A percentile compares a stretch with the other conserved stretches of the same genome.
phyloP scores from a whole-genome alignment of 768 basidiomycete species.

The Epithele typhae region DNA sequence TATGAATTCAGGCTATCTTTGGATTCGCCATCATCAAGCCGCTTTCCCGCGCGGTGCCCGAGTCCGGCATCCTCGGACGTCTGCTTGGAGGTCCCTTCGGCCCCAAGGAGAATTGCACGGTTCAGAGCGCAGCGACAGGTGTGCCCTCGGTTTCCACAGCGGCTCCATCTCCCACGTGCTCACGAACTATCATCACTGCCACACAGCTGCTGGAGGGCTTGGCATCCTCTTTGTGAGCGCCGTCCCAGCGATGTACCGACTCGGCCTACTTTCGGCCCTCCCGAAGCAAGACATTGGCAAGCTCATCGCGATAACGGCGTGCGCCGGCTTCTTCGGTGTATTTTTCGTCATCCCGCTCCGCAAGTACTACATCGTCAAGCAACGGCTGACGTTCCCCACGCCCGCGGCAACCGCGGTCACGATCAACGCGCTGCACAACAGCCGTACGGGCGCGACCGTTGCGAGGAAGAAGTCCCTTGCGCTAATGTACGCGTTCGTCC shows the following conservation, averaged over 20 bases:
- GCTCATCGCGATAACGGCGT: constrained; percentile 52
- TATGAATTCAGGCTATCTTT: constrained; percentile 39
- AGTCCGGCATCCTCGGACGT: constrained; percentile 38
- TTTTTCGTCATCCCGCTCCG: constrained; percentile 65
- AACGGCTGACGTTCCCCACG: constrained; percentile 60
- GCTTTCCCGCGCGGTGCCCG: constrained; percentile 43
- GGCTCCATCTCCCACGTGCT: too few species aligned
- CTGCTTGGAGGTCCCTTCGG: constrained; percentile 56
- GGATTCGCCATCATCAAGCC: constrained; percentile 60
- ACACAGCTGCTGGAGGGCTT: constrained; percentile 45
- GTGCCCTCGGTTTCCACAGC: too few species aligned
- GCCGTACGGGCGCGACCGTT: constrained; percentile 41
- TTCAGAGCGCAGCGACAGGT: constrained; percentile 52
- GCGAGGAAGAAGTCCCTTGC: constrained; percentile 55
- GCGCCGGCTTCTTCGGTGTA: constrained; percentile 55
- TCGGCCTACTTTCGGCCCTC: constrained; percentile 39
- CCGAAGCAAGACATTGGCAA: constrained; percentile 51
- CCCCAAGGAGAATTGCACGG: constrained; percentile 64
- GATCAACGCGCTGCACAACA: constrained; percentile 56
- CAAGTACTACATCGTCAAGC: constrained; percentile 57
- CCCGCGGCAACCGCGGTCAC: constrained; percentile 64
- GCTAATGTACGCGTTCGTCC: constrained; percentile 42
- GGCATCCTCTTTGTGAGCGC: constrained; percentile 58
- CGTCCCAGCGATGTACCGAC: constrained; percentile 56
- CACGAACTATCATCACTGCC: too few species aligned